Conservation (phyloP, 2,329 filamentous ascomycete species). For the Thermoascus crustaceus region DNA sequence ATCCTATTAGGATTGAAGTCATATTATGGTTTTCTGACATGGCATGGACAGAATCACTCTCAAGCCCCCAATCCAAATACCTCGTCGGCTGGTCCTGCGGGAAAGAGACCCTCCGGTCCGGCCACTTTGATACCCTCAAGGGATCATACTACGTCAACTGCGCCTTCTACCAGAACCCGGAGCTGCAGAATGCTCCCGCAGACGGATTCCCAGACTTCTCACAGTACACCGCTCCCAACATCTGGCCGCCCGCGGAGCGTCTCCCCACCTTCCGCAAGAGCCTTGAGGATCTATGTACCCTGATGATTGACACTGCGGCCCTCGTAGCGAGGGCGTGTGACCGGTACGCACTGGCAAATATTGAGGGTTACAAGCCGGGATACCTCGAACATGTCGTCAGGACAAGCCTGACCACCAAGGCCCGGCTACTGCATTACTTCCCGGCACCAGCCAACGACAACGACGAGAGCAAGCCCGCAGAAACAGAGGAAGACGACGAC, state of each 20-base stretch:
- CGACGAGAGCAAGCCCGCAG: constrained; percentile 2
- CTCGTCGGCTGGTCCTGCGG: constrained; percentile 58
- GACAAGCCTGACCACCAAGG: constrained; percentile 81
- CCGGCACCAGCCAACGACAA: constrained; percentile 36
- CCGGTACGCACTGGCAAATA: constrained; percentile 69
- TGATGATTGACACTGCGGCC: constrained; percentile 84
- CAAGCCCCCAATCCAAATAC: constrained; percentile 45
- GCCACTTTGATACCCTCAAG: constrained; percentile 55
- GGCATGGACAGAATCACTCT: constrained; percentile 35
- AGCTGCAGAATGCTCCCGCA: constrained; percentile 29
- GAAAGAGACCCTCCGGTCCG: constrained; percentile 55
- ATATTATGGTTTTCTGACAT: constrained; percentile 1
- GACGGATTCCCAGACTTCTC: constrained; percentile 51
- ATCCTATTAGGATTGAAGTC: no score
- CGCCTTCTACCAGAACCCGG: constrained; percentile 42
- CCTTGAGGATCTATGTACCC: constrained; percentile 65
- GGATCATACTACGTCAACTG: constrained; percentile 59
- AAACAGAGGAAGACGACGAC: constrained; percentile 77
- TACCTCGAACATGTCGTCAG: constrained; percentile 84
- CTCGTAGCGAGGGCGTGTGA: constrained; percentile 89
- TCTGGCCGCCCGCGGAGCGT: constrained; percentile 66
- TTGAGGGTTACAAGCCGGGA: constrained; percentile 64
- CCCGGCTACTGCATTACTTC: constrained; percentile 86
- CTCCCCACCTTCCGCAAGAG: constrained; percentile 68
- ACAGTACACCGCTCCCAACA: constrained; percentile 81